phyloP scores from a whole-genome alignment of 2,329 filamentous ascomycete species.

The Exophiala xenobiotica region DNA sequence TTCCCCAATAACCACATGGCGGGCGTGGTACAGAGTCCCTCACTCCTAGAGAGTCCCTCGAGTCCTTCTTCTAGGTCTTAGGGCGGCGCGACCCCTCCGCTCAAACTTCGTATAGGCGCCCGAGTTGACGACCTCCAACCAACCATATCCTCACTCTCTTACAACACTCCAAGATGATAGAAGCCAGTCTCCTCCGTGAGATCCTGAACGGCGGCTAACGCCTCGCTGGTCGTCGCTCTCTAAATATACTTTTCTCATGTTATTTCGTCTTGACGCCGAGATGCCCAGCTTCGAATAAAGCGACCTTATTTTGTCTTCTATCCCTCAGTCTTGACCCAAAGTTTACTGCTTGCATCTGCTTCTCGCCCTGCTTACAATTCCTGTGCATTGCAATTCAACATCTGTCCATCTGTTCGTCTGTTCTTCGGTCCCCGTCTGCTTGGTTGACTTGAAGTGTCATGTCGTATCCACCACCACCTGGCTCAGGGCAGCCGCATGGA shows the following conservation, averaged over 20 bases:
- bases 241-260: not conserved
- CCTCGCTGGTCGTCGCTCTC: slow-evolving; percentile 1
- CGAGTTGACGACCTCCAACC: slow-evolving; percentile 12
- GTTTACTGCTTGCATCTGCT: too few relatives aligned
- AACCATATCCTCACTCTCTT: slow-evolving; percentile 15
- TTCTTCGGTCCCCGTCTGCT: not conserved
- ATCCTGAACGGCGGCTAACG: slow-evolving; percentile 21
- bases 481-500: slow-evolving; percentile 23
- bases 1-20: too few relatives aligned
- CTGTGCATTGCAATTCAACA: too few relatives aligned
- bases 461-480: slow-evolving; percentile 20
- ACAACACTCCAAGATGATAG: slow-evolving; percentile 17
- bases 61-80: too few relatives aligned
- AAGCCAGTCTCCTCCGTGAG: slow-evolving; percentile 19
- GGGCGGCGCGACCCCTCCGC: not conserved
- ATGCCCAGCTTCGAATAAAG: not conserved
- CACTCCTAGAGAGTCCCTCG: too few relatives aligned
- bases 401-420: too few relatives aligned
- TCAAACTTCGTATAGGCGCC: slow-evolving; percentile 22
- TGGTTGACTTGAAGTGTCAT: slow-evolving; percentile 2
- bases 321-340: too few relatives aligned
- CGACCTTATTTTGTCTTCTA: not conserved
- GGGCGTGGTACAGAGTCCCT: too few relatives aligned
- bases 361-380: too few relatives aligned
- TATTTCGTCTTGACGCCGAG: not conserved